Conservation (phyloP, 257 asterid genomes). For the Fraxinus excelsior region DNA sequence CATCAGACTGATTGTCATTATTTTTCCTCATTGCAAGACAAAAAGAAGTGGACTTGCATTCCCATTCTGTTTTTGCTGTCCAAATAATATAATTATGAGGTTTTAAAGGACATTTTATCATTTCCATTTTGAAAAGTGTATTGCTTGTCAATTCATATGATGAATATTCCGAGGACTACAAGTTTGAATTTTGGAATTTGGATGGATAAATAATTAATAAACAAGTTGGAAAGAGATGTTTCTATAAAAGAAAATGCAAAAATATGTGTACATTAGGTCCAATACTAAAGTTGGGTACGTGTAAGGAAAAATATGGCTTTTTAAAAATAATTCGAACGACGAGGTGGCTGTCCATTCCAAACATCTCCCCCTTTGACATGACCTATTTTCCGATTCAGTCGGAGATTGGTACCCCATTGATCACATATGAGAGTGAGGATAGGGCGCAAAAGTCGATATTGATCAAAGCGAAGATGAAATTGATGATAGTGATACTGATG, state of each 20-base stretch:
- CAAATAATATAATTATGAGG: not conserved
- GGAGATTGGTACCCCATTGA: not conserved
- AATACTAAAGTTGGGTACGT: too few relatives aligned
- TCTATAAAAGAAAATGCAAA: too few relatives aligned
- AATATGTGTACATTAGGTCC: too few relatives aligned
- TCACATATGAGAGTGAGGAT: conserved; percentile 19
- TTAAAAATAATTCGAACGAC: too few relatives aligned
- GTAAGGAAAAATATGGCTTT: too few relatives aligned
- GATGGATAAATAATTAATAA: not conserved
- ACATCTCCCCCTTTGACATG: too few relatives aligned
- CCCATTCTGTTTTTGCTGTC: not conserved
- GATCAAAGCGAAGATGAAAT: conserved; percentile 24
- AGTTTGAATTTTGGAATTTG: not conserved
- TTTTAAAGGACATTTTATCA: not conserved
- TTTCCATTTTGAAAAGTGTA: not conserved
- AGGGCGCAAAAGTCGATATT: conserved; percentile 29
- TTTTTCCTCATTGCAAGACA: not conserved
- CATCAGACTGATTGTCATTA: not conserved
- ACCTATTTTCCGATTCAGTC: conserved; percentile 3
- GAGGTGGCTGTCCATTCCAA: too few relatives aligned
- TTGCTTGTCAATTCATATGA: not conserved
- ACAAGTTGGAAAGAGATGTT: not conserved
- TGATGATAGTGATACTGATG: conserved; percentile 1
- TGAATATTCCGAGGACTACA: not conserved
- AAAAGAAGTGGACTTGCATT: not conserved